A percentile compares a stretch with the other conserved stretches of the same genome.
Conservation (phyloP, 805 yeast genomes). For the Teunomyces cretensis region DNA sequence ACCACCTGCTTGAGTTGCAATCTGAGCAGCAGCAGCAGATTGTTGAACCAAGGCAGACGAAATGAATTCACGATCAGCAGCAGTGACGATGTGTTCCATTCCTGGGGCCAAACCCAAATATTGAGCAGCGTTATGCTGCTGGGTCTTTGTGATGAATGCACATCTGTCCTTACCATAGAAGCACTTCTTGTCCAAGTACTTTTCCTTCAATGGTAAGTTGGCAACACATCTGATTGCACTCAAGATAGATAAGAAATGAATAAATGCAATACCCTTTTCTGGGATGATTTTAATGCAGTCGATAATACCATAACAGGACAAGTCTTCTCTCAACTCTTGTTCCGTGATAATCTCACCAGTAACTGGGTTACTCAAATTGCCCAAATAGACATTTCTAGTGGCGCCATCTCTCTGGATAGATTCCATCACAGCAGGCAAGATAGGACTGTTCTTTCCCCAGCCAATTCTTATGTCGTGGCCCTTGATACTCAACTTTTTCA, state of each 20-base stretch:
- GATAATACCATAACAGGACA: conserved; percentile 74
- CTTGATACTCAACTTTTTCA: conserved; percentile 76
- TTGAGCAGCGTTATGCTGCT: conserved; percentile 96
- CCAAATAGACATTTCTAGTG: conserved; percentile 89
- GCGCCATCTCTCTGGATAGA: conserved; percentile 86
- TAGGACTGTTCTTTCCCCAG: conserved; percentile 84
- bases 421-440: conserved; percentile 70
- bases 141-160: conserved; percentile 91
- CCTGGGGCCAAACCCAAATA: conserved; percentile 90
- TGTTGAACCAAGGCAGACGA: conserved; percentile 85
- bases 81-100: conserved; percentile 74
- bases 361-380: conserved; percentile 66
- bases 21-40: conserved; percentile 96
- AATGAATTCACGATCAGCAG: conserved; percentile 61
- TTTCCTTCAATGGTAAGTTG: conserved; percentile 62
- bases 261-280: conserved; percentile 84
- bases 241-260: conserved; percentile 82
- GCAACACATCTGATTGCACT: conserved; percentile 87
- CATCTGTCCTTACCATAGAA: conserved; percentile 93
- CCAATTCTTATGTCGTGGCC: conserved; percentile 85
- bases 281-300: conserved; percentile 79
- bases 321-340: conserved; percentile 63
- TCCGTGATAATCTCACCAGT: conserved; percentile 51
- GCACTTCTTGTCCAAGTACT: conserved; percentile 75
- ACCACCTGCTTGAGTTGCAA: conserved; percentile 93